Evolutionary conservation across 352 stramenopile species (phyloP), one percentile per base, ranked within the genome.

Genomic region (Globisporangium rhizosaccharum): DNA sequence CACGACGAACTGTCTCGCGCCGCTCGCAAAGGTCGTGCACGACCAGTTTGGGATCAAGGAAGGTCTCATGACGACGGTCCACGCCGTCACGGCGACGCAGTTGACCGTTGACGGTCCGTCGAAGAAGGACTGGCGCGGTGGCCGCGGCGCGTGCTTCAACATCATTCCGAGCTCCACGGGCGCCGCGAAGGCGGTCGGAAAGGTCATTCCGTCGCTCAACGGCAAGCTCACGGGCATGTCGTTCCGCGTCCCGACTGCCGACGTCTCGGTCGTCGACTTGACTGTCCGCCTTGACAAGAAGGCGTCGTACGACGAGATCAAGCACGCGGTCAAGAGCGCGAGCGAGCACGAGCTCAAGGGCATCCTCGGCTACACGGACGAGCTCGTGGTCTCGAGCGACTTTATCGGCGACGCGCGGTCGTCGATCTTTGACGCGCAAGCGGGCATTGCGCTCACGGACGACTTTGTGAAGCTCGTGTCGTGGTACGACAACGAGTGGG

Each of bases 401-500:
- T 99, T 99, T 65, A 87, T 99, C 61, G 87, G 89, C 60, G 94
- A 99, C 79, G 77, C 89, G 53, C 88, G 86, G 64, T 99, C 96
- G 50, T 98, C 91, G 64, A 99, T 99, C 86, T 99, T 99, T 62
- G 97, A 99, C 75, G 92, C 96, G 20, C 75, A 88, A 61, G 96
- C 97, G 49, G 94, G 96, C 66, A 99, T 99, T 74, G 97, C 96
- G 62, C 88, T 99, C 63, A 99, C 97, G 68, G 86, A 96, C 61
- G 87, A 97, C 73, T 99, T 99, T 70, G 94, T 99, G 60, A 99
- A 99, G 95, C 87, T 99, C 66, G 89, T 99, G 53, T 97, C 94
- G 62, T 99, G 96, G 96, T 99, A 99, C 73, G 97, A 99, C 85
- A 99, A 99, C 87, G 97, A 99, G 76, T 98, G 92, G 82, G 97